Evolutionary conservation across 2,329 filamentous ascomycete genomes (phyloP).

Genomic region (Nannizzia gypsea): DNA sequence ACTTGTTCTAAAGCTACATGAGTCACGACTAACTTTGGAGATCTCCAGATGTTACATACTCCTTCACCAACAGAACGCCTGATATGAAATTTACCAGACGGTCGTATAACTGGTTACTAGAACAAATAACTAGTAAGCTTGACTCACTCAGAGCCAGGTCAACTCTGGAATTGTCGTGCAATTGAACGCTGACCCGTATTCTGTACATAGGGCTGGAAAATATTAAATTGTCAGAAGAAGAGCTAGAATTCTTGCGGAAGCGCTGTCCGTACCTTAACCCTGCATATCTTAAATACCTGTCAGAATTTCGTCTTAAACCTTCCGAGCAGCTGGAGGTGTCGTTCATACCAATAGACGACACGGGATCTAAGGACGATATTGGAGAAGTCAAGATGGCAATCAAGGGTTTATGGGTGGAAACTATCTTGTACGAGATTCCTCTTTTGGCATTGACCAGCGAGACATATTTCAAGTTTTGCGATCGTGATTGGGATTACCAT

Average conservation of each 20-base stretch:
- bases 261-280: constrained; percentile 70
- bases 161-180: background rate
- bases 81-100: constrained; percentile 78
- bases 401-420: constrained; percentile 79
- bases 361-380: constrained; percentile 50
- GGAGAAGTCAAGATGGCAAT: constrained; percentile 69
- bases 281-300: constrained; percentile 69
- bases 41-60: constrained; percentile 63
- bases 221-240: constrained; percentile 65
- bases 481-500: constrained; percentile 80
- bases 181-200: background rate
- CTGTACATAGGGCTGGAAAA: constrained; percentile 58
- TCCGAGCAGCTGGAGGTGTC: constrained; percentile 63
- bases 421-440: constrained; percentile 95
- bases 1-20: background rate
- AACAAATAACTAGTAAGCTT: constrained; percentile 63
- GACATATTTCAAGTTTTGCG: constrained; percentile 94
- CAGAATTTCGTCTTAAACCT: constrained; percentile 68
- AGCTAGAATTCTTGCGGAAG: constrained; percentile 63
- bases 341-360: constrained; percentile 48
- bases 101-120: constrained; percentile 73
- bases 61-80: constrained; percentile 89
- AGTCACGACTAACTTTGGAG: background rate
- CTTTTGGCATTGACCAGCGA: constrained; percentile 85
- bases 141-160: background rate